These are phyloP conservation scores for Rhododendron ovatum DNA, from an alignment of 148 eudicot species.

Conservation along the genomic window DNA sequence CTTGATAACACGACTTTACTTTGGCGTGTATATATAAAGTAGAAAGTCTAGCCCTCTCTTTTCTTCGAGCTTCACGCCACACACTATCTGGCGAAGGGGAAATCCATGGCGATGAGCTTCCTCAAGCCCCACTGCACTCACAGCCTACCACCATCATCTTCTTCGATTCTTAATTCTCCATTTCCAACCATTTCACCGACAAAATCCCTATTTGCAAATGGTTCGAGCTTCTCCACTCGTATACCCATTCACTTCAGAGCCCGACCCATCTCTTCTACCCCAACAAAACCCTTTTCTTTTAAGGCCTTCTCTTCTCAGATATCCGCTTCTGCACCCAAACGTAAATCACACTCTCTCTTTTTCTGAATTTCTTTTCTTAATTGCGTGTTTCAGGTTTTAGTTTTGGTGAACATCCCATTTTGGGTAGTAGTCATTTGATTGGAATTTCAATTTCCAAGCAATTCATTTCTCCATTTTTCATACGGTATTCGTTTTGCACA, in stretches of 20 bases:
- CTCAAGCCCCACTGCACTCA: not conserved
- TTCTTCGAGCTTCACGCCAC: too few relatives aligned
- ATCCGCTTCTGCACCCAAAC: slow-evolving; percentile 36
- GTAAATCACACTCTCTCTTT: slow-evolving; percentile 11
- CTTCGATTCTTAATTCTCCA: not conserved
- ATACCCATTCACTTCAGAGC: slow-evolving; percentile 29
- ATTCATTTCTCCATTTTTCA: too few relatives aligned
- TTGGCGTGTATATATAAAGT: too few relatives aligned
- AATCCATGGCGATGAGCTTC: not conserved
- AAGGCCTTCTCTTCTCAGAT: slow-evolving; percentile 42
- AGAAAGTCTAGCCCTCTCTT: too few relatives aligned
- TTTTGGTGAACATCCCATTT: not conserved
- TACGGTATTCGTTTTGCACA: not conserved
- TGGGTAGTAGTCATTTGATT: not conserved
- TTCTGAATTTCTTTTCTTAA: not conserved
- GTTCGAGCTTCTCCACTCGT: slow-evolving; percentile 37
- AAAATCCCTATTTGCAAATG: slow-evolving; percentile 27
- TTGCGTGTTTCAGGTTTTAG: not conserved
- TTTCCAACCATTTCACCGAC: too few relatives aligned
- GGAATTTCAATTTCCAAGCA: not conserved
- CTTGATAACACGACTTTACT: too few relatives aligned
- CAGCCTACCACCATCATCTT: not conserved
- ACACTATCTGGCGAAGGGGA: too few relatives aligned
- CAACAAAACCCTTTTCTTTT: slow-evolving; percentile 25
- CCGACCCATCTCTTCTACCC: slow-evolving; percentile 38